These are phyloP conservation scores for Neltuma alba DNA, from an alignment of 306 rosid species.

Conservation along the genomic window DNA sequence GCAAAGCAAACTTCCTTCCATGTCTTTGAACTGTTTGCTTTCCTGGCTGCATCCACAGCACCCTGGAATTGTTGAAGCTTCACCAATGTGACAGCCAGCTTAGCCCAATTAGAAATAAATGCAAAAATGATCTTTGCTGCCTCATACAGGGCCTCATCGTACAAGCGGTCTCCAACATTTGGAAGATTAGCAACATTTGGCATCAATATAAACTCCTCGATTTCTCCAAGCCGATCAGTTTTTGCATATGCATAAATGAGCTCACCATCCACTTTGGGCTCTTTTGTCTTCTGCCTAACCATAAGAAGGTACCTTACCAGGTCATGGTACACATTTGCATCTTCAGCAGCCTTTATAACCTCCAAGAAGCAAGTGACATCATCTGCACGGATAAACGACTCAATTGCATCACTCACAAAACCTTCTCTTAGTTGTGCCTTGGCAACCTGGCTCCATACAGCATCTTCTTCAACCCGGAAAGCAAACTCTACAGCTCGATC, in stretches of 20 bases:
- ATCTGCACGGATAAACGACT: constrained; percentile 92
- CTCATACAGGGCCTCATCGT: constrained; percentile 86
- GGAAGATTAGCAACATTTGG: constrained; percentile 96
- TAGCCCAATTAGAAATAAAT: constrained; percentile 94
- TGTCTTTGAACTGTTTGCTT: constrained; percentile 94
- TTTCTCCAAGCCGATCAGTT: constrained; percentile 89
- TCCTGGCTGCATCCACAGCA: constrained; percentile 97
- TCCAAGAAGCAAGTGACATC: constrained; percentile 86
- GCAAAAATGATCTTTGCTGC: constrained; percentile 90
- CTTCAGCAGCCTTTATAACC: constrained; percentile 88
- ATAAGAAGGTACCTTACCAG: constrained; percentile 83
- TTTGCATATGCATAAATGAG: constrained; percentile 95
- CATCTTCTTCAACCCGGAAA: constrained; percentile 94
- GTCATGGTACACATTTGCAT: constrained; percentile 80
- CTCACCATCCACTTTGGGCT: constrained; percentile 96
- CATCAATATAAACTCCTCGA: constrained; percentile 94
- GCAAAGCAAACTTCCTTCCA: constrained; percentile 98
- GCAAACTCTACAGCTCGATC: constrained; percentile 97
- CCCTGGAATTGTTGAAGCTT: constrained; percentile 91
- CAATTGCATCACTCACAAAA: constrained; percentile 92
- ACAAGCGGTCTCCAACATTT: constrained; percentile 86
- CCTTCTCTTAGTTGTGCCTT: constrained; percentile 93
- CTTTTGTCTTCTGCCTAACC: constrained; percentile 91
- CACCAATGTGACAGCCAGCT: constrained; percentile 85
- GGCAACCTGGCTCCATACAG: constrained; percentile 98